Base-by-base conservation (phyloP, 1,284 basidiomycete species). In the Cutaneotrichosporon daszewskae region DNA sequence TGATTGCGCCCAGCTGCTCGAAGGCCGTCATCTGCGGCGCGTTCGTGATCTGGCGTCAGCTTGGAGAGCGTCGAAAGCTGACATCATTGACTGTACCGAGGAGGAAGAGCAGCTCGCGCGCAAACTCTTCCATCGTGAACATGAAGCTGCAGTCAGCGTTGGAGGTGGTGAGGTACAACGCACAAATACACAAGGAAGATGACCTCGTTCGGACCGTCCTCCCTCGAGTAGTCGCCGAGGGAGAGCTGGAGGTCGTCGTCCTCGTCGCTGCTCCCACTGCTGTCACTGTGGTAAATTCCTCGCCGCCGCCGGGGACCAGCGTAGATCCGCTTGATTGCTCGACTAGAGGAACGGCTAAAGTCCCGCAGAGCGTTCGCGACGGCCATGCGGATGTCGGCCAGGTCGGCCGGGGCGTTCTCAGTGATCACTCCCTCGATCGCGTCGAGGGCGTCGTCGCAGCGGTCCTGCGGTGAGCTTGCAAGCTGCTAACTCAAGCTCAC, bases 61-160 rank as follows among this genome's bases (percentile, higher is more conserved):
- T 43, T 32, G 5, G 11, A 16, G n/a, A 1, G 16, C 5, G 12
- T 3, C 3, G 1, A 3, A 7, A 10, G 33, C 44, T 43, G 14
- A 67, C 66, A 43, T 84, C 77, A 39, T 79, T 75, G 76, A 91
- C 84, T 0, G 87, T 83, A 59, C 90, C 85, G 0, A 88, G 76
- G 4, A 95, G 78, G 29, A 81, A 82, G 32, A 84, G 75, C 35
- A 92, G 71, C 65, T 95, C 91, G 47, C 78, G 74, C 6, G 86
- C 79, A 62, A 94, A 94, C 63, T 95, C 91, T 68, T 95, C 88
- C 32, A 94, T 69, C 0, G 88, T 92, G 68, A 94, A 95, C 48
- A 92, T 84, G 69, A 90, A 91, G 72, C 88, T 91, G 52, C 18
- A 40, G 87, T 75, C n/a, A 63, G 64, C 40, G 72, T 66, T 28